Percentiles rank a stretch among this genome's conserved stretches.
These are phyloP conservation scores for Blastocladiella britannica DNA, from an alignment of 192 early-diverging fungal species.

Conservation along the genomic window DNA sequence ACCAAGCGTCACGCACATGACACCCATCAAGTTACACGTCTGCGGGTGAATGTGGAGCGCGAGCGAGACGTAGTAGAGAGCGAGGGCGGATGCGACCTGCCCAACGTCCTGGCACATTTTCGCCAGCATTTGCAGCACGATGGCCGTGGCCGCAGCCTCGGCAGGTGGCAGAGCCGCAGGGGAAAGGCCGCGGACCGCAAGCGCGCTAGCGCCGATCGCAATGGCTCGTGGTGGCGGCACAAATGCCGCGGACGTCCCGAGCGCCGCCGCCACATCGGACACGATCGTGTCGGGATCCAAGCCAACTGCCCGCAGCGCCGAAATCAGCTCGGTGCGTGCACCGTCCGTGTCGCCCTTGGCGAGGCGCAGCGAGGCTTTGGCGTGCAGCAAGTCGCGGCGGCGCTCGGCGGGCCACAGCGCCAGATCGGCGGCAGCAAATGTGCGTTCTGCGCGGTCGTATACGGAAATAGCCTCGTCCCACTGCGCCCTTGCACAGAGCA, in stretches of 20 bases:
- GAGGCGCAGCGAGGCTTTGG: background rate
- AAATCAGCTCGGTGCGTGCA: background rate
- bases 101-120: constrained; percentile 69
- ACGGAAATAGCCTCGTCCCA: background rate
- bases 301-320: background rate
- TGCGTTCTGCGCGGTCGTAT: background rate
- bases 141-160: constrained; percentile 25
- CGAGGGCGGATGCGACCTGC: constrained; percentile 44
- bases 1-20: constrained; percentile 47
- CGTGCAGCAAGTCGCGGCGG: background rate
- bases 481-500: constrained; percentile 29
- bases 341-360: background rate
- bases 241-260: no score
- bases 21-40: constrained; percentile 80
- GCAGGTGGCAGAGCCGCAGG: no score
- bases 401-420: background rate
- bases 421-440: background rate
- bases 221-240: no score
- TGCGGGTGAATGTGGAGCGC: constrained; percentile 61
- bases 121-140: constrained; percentile 59
- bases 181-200: no score
- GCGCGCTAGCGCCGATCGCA: no score
- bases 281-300: background rate
- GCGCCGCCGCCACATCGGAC: no score
- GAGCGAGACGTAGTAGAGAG: constrained; percentile 66